Conservation (phyloP, 306 rosid genomes). For the Acacia confusa region DNA sequence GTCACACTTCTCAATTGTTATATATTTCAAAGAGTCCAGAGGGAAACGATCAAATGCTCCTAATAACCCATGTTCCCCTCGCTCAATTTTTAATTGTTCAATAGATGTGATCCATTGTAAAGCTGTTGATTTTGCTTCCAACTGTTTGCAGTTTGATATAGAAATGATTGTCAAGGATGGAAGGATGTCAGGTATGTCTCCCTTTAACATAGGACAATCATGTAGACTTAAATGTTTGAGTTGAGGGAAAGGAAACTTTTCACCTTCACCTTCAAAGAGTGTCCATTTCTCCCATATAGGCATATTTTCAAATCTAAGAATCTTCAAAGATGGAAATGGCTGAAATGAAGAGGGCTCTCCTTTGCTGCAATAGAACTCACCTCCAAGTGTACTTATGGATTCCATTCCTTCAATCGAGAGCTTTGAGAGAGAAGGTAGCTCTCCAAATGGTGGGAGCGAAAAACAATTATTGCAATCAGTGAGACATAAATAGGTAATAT, state of each 20-base stretch:
- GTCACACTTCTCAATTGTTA: neutral
- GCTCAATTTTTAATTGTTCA: neutral
- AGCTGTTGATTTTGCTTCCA: neutral
- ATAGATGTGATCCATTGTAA: neutral
- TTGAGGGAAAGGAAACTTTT: neutral
- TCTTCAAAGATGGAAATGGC: neutral
- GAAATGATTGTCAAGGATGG: neutral
- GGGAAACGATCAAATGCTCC: too few species aligned
- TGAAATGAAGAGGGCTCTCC: neutral
- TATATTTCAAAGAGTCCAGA: too few species aligned
- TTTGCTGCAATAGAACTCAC: neutral
- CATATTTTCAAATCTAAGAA: neutral
- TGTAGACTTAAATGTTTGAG: neutral
- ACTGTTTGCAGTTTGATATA: neutral
- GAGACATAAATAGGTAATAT: neutral
- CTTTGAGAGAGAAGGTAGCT: conserved; percentile 14
- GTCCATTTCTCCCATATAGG: neutral
- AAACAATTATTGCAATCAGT: conserved; percentile 15
- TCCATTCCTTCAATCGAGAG: neutral
- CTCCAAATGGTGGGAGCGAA: conserved; percentile 15
- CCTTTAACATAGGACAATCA: neutral
- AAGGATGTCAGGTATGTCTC: neutral
- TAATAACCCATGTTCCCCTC: neutral
- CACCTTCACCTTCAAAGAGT: neutral
- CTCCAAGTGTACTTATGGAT: neutral